These are phyloP conservation scores for Colletotrichum chlorophyti DNA, from an alignment of 2,329 filamentous ascomycete genomes.

Conservation along the genomic window DNA sequence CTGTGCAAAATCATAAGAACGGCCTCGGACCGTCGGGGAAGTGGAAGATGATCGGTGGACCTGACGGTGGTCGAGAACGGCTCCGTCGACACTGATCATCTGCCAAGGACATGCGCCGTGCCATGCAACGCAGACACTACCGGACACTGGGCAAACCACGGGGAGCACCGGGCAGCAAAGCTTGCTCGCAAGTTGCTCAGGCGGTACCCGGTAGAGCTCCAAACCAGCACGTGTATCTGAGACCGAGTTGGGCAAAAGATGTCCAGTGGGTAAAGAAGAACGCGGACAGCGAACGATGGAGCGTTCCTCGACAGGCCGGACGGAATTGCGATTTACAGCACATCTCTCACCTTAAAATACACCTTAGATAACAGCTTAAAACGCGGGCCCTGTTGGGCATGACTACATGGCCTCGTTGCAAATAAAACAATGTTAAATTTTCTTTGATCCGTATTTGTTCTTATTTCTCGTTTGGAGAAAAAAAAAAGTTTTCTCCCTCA, in stretches of 20 bases:
- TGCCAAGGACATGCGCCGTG: conserved; percentile 7
- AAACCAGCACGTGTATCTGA: conserved; percentile 1
- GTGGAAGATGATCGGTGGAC: conserved; percentile 16
- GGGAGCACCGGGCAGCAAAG: neutral
- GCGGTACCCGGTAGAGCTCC: neutral
- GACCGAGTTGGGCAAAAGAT: neutral
- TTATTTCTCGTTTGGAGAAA: too few relatives aligned
- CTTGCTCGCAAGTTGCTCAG: neutral
- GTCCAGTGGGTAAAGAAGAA: neutral
- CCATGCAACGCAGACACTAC: conserved; percentile 7
- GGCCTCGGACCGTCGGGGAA: conserved; percentile 7
- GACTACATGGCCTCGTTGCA: neutral
- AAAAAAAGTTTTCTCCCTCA: too few relatives aligned
- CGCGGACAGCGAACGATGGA: neutral
- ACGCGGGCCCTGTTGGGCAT: conserved; percentile 1
- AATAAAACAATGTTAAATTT: neutral
- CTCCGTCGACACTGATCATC: conserved; percentile 21
- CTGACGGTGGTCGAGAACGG: conserved; percentile 16
- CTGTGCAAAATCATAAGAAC: too few relatives aligned
- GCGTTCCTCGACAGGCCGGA: too few relatives aligned
- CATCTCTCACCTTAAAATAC: conserved; percentile 19
- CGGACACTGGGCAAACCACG: neutral
- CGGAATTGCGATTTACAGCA: conserved; percentile 13
- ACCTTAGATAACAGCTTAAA: conserved; percentile 23
- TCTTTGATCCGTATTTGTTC: too few relatives aligned